Conservation (phyloP, 495 filamentous ascomycete genomes). For the Lasiosphaeria miniovina region DNA sequence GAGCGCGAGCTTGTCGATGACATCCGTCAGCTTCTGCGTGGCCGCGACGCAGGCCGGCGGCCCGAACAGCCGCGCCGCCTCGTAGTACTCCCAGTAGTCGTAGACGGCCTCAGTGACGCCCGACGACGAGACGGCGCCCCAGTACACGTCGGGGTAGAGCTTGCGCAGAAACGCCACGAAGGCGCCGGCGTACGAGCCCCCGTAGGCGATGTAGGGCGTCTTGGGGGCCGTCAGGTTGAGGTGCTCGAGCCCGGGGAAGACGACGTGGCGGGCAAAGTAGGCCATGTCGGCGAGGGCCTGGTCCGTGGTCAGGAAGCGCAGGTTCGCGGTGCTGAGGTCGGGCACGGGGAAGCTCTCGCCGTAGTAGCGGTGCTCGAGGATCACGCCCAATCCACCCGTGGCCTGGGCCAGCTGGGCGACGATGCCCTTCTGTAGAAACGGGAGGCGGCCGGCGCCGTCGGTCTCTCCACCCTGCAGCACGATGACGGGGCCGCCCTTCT, state of each 20-base stretch:
- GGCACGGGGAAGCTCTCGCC: conserved; percentile 57
- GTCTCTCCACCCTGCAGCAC: conserved; percentile 68
- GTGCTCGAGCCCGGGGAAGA: conserved; percentile 63
- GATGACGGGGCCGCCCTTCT: conserved; percentile 68
- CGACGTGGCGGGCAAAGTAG: conserved; percentile 66
- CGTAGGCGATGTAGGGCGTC: conserved; percentile 67
- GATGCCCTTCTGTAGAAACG: conserved; percentile 68
- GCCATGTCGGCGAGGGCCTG: conserved; percentile 70
- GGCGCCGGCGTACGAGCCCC: conserved; percentile 71
- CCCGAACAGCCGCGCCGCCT: conserved; percentile 56
- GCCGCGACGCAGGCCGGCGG: conserved; percentile 51
- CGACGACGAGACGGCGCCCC: conserved; percentile 66
- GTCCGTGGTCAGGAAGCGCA: conserved; percentile 73
- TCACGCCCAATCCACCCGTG: conserved; percentile 67
- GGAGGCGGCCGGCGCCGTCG: conserved; percentile 51
- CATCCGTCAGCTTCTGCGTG: conserved; percentile 55
- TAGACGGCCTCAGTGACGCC: conserved; percentile 68
- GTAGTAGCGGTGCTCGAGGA: conserved; percentile 76
- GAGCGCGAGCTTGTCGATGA: conserved; percentile 62
- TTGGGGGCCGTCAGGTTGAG: conserved; percentile 54
- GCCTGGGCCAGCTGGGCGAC: conserved; percentile 58
- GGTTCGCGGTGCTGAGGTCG: conserved; percentile 59
- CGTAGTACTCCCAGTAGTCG: conserved; percentile 70
- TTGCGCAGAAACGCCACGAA: conserved; percentile 68
- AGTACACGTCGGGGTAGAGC: conserved; percentile 66